A percentile compares a stretch with the other conserved stretches of the same genome.
phyloP scores from a whole-genome alignment of 306 rosid species.

The Cucumis hystrix region DNA sequence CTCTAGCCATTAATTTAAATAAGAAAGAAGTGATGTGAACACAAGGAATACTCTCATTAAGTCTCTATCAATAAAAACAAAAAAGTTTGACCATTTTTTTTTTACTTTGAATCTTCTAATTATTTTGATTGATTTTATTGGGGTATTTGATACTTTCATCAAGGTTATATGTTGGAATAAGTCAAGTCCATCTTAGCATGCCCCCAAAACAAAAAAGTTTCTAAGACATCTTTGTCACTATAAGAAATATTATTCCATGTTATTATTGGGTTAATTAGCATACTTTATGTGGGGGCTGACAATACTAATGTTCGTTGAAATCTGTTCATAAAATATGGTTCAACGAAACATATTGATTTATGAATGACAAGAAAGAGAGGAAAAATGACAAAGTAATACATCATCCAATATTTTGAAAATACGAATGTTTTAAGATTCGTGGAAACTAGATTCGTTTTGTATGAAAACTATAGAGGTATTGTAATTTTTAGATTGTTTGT shows the following conservation, averaged over 20 bases:
- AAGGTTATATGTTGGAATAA: not conserved
- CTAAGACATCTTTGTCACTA: not conserved
- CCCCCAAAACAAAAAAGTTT: not conserved
- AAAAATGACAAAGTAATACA: not conserved
- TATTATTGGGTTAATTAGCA: not conserved
- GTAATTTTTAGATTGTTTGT: no score
- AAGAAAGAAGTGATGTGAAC: not conserved
- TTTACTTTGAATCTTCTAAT: not conserved
- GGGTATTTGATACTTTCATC: not conserved
- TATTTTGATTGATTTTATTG: not conserved
- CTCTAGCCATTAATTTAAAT: not conserved
- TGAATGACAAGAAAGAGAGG: not conserved
- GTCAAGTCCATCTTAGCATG: not conserved
- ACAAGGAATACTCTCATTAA: not conserved
- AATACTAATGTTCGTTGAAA: not conserved
- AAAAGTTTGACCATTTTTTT: not conserved
- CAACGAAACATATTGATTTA: not conserved
- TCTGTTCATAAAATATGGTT: not conserved
- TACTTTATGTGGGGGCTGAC: not conserved
- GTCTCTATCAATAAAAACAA: not conserved
- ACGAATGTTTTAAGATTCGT: no score
- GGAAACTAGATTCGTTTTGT: no score
- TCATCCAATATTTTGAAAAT: not conserved
- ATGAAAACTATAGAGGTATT: no score
- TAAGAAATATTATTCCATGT: not conserved